Evolutionary conservation across 2,329 filamentous ascomycete species (phyloP).

Genomic region (Cladosporium austrohemisphaericum): DNA sequence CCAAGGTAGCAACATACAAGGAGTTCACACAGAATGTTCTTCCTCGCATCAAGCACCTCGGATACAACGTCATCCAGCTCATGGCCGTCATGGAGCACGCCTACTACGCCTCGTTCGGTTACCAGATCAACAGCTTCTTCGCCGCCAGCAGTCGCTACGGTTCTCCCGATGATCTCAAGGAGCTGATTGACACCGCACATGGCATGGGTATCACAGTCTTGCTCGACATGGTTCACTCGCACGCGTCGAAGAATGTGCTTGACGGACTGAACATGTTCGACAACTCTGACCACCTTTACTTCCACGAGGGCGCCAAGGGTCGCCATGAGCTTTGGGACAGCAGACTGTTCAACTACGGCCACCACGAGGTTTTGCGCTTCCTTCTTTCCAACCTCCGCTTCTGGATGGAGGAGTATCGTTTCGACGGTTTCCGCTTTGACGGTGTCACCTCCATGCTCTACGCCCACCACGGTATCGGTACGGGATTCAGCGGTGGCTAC

Average conservation of each 20-base stretch:
- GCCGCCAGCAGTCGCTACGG: conserved; percentile 95
- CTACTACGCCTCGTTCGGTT: conserved; percentile 98
- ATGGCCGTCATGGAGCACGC: conserved; percentile 99
- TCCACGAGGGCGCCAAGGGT: conserved; percentile 81
- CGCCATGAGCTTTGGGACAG: conserved; percentile 94
- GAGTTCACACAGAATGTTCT: conserved; percentile 93
- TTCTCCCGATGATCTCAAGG: conserved; percentile 88
- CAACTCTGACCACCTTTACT: conserved; percentile 91
- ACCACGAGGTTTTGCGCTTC: conserved; percentile 93
- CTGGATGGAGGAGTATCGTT: conserved; percentile 98
- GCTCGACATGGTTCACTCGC: conserved; percentile 93
- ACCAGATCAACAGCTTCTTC: conserved; percentile 98
- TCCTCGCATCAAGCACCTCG: conserved; percentile 81
- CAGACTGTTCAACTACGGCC: conserved; percentile 93
- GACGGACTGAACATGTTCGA: conserved; percentile 97
- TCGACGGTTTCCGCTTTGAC: conserved; percentile 97
- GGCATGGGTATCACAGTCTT: conserved; percentile 85
- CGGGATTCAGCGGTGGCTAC: conserved; percentile 96
- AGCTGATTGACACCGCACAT: conserved; percentile 93
- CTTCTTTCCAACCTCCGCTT: conserved; percentile 91
- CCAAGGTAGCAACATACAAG: conserved; percentile 88
- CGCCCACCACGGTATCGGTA: conserved; percentile 90
- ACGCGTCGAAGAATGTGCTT: conserved; percentile 94
- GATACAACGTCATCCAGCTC: conserved; percentile 96
- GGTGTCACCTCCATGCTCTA: conserved; percentile 99